Percentiles rank a stretch among this genome's conserved stretches.
These are phyloP conservation scores for Claviceps sp. DNA, from an alignment of 2,329 filamentous ascomycete species.

Conservation along the genomic window DNA sequence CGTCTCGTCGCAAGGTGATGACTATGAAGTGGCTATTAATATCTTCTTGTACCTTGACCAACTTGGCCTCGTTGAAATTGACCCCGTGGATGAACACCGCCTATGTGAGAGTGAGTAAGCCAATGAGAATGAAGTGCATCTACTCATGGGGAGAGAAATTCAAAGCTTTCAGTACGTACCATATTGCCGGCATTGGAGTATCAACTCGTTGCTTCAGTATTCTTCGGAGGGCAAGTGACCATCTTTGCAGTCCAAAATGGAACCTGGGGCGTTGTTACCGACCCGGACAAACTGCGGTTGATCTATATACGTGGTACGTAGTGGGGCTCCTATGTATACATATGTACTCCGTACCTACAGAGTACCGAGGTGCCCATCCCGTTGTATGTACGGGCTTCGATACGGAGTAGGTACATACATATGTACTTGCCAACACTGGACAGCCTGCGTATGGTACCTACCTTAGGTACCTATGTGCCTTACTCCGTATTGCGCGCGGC, in stretches of 20 bases:
- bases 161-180: background rate
- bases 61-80: slow-evolving; percentile 70
- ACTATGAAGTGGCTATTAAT: background rate
- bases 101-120: slow-evolving; percentile 24
- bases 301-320: background rate
- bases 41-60: slow-evolving; percentile 55
- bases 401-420: too few species aligned
- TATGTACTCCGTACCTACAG: too few species aligned
- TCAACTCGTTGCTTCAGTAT: background rate
- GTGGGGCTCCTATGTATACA: background rate
- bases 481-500: too few species aligned
- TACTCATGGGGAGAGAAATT: background rate
- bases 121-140: background rate
- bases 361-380: too few species aligned
- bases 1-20: background rate
- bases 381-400: too few species aligned
- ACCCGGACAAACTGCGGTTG: slow-evolving; percentile 17
- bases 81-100: slow-evolving; percentile 77
- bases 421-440: too few species aligned
- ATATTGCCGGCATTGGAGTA: background rate
- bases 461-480: too few species aligned
- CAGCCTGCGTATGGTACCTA: too few species aligned
- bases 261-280: background rate
- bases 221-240: background rate
- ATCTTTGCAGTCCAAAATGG: background rate